A percentile compares a stretch with the other conserved stretches of the same genome.
phyloP scores from a whole-genome alignment of 345 rosid genomes.

The Bruguiera sexangula region DNA sequence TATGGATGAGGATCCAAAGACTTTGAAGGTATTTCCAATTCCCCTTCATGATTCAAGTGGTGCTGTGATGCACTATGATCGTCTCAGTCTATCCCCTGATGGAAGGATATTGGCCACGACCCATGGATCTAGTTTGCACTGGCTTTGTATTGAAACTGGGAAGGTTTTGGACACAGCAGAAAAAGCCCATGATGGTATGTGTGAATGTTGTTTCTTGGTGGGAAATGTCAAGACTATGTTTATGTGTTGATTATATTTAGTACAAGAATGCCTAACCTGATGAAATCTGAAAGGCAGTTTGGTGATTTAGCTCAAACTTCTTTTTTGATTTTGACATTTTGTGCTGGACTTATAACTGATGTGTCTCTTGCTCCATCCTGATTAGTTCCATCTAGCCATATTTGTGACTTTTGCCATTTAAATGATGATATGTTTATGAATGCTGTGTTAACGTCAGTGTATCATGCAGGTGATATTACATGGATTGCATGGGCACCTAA shows the following conservation, averaged over 20 bases:
- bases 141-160: conserved; percentile 86
- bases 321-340: no score
- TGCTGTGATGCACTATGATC: conserved; percentile 67
- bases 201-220: not conserved
- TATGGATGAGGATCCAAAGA: conserved; percentile 97
- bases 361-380: no score
- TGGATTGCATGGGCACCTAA: conserved; percentile 76
- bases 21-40: conserved; percentile 78
- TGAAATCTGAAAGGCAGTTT: no score
- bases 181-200: conserved; percentile 78
- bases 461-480: conserved; percentile 73
- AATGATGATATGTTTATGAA: not conserved
- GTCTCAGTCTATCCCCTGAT: conserved; percentile 80
- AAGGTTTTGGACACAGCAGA: conserved; percentile 82
- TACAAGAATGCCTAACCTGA: no score
- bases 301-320: no score
- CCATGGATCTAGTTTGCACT: conserved; percentile 74
- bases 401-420: no score
- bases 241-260: not conserved
- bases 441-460: conserved; percentile 3
- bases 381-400: no score
- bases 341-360: no score
- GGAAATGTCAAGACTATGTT: not conserved
- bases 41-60: conserved; percentile 69
- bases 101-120: conserved; percentile 79